These are phyloP conservation scores for Raphanus sativus DNA, from an alignment of 345 rosid species.

Conservation along the genomic window DNA sequence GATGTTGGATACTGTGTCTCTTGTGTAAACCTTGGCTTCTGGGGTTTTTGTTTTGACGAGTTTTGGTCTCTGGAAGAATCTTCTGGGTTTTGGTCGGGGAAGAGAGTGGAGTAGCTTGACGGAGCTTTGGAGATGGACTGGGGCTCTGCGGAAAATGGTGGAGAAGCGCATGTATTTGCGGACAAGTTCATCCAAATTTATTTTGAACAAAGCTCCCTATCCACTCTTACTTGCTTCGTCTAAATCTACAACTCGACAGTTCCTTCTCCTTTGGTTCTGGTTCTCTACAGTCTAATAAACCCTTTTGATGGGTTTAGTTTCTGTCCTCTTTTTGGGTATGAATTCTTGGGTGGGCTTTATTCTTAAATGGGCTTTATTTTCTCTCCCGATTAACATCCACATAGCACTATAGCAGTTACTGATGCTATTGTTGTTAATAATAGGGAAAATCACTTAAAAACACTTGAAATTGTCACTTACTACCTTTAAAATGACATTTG, in stretches of 20 bases:
- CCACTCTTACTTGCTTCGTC: no score
- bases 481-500: no score
- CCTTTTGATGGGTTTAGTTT: no score
- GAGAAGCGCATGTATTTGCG: slow-evolving; percentile 26
- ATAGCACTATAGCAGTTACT: no score
- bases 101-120: slow-evolving; percentile 40
- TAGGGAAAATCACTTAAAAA: no score
- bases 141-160: not conserved
- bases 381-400: no score
- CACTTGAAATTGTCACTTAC: no score
- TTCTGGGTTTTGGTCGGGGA: slow-evolving; percentile 41
- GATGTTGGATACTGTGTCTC: slow-evolving; percentile 52
- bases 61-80: slow-evolving; percentile 27
- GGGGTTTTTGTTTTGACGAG: slow-evolving; percentile 2
- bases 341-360: no score
- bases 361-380: no score
- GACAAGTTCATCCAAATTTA: not conserved
- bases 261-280: not conserved
- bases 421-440: slow-evolving; percentile 41
- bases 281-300: no score
- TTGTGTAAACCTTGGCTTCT: slow-evolving; percentile 48
- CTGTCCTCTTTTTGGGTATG: no score
- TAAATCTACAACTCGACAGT: not conserved
- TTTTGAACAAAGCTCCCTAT: not conserved
- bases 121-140: slow-evolving; percentile 15